These are phyloP conservation scores for Tricholoma saponaceum DNA, from an alignment of 768 basidiomycete species.

Conservation along the genomic window DNA sequence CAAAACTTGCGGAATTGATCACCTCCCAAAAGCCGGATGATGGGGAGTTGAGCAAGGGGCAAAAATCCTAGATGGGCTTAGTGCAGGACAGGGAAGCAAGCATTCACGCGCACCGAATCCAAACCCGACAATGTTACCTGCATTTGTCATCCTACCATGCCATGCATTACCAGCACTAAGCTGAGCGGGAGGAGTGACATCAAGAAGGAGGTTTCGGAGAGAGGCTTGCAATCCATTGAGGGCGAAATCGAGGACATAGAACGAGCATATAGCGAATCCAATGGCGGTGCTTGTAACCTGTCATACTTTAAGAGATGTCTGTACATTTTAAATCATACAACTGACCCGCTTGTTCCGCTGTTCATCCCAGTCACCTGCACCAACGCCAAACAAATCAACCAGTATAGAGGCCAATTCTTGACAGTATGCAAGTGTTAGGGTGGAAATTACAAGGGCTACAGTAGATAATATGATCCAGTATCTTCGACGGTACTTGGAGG, in stretches of 20 bases:
- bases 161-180: constrained; percentile 95
- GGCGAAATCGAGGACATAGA: constrained; percentile 96
- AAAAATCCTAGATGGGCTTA: constrained; percentile 59
- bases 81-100: background rate
- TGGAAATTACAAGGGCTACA: constrained; percentile 71
- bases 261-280: constrained; percentile 80
- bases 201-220: constrained; percentile 88
- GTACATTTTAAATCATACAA: background rate
- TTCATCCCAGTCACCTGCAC: constrained; percentile 87
- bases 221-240: constrained; percentile 94
- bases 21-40: constrained; percentile 80
- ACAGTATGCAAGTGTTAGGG: constrained; percentile 81
- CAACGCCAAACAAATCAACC: constrained; percentile 73
- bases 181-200: constrained; percentile 85
- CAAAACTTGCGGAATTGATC: constrained; percentile 97
- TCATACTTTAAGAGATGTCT: background rate
- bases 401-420: constrained; percentile 64
- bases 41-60: constrained; percentile 75
- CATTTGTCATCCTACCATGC: constrained; percentile 94
- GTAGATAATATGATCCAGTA: constrained; percentile 95
- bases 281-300: constrained; percentile 74
- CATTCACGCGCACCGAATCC: constrained; percentile 63
- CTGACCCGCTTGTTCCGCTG: constrained; percentile 57
- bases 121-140: constrained; percentile 95
- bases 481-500: constrained; percentile 84